Evolutionary conservation across 2,329 filamentous ascomycete genomes (phyloP), one percentile per base, ranked within the genome.

Genomic region (Colletotrichum scovillei): DNA sequence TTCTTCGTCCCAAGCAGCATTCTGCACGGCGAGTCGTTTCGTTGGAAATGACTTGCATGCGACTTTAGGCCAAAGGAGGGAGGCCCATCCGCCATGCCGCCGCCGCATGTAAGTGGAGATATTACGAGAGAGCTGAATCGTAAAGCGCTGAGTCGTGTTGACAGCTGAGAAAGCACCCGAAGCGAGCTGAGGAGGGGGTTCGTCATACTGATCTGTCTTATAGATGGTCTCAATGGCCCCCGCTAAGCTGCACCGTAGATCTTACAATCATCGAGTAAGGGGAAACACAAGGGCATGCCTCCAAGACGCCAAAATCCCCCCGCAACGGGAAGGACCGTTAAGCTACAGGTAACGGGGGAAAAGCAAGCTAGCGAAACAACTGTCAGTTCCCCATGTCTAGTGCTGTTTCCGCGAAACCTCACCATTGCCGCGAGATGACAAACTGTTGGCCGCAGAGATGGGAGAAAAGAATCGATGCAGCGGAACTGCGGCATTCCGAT

Each of bases 141-240:
- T 14, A 9, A 28, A 46, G 24, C 49, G 28, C 52, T 72, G 38
- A 58, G 22, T 52, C 53, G 24, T 28, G 16, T 7, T 63, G 46
- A 57, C 58, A 53, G 42, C 53, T 30, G 28, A 12, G 32, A 32
- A 16, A 19, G 28, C 28, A 11, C 11, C 19, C 24, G 22, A 8
- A 2, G 38, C 9, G 16, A 63, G 49, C 49, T 58, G 26, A 63
- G 49, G 22, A 22, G 24, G 3, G 42, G 14, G 19, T 52, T 52
- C 57, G 52, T 52, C 49, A 63, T 63, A 63, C 35, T 49, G 14
- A 46, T 14, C 32, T 60, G 46, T 63, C 52, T 52, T 67, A 52
- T 60, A 26, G 32, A 35, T n/a, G 52, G 7, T 19, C 28, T 16
- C 26, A 46, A 14, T 16, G 19, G 19, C 19, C 19, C 42, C 19